Conservation (phyloP, 805 yeast species). For the Suhomyces xylopsoci region DNA sequence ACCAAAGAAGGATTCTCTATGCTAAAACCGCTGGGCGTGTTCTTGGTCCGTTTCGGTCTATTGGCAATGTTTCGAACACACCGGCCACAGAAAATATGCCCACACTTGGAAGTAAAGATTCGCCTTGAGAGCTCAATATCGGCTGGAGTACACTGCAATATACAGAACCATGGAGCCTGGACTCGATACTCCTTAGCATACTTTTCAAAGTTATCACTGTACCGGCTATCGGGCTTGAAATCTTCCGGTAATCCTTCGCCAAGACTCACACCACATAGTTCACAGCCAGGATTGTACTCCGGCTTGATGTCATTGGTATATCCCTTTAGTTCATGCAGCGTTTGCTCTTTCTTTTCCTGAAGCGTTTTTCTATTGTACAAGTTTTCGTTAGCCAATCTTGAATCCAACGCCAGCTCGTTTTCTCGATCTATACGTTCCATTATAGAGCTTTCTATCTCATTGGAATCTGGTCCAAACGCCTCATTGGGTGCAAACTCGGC, state of each 20-base stretch:
- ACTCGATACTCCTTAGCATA: constrained; percentile 27
- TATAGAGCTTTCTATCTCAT: constrained; percentile 26
- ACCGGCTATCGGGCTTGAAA: constrained; percentile 35
- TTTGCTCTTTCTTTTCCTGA: constrained; percentile 25
- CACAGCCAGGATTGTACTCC: constrained; percentile 37
- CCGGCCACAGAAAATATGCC: constrained; percentile 84
- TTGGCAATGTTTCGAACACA: constrained; percentile 69
- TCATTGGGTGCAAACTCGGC: neutral
- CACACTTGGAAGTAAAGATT: constrained; percentile 67
- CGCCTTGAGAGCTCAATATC: constrained; percentile 64
- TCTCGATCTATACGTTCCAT: constrained; percentile 40
- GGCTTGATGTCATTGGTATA: constrained; percentile 31
- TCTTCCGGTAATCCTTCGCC: constrained; percentile 69
- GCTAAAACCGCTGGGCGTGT: constrained; percentile 15
- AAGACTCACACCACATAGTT: constrained; percentile 66
- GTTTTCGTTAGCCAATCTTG: constrained; percentile 29
- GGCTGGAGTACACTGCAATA: constrained; percentile 43
- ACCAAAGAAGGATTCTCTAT: constrained; percentile 37
- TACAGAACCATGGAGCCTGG: constrained; percentile 68
- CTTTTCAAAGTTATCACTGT: constrained; percentile 24
- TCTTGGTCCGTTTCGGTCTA: constrained; percentile 26
- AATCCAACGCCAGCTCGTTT: constrained; percentile 35
- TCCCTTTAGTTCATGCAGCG: constrained; percentile 20
- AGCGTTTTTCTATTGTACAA: constrained; percentile 27
- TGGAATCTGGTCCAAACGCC: neutral